Evolutionary conservation across 1,284 basidiomycete species (phyloP).

Genomic region (Ceratobasidium papillatum): DNA sequence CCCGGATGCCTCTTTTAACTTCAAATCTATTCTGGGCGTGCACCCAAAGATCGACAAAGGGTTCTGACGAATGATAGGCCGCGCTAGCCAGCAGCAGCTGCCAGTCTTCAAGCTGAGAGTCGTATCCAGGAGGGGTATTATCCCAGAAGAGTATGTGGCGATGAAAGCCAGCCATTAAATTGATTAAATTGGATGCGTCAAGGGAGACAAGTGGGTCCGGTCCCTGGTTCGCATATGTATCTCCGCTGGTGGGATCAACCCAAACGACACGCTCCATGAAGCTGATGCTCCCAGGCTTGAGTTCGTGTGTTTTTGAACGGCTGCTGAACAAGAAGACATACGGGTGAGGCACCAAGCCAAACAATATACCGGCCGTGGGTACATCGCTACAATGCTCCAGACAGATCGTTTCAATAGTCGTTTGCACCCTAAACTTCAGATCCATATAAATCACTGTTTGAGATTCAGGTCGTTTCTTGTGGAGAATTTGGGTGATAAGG

Average conservation of each 20-base stretch:
- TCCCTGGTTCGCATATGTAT: neutral
- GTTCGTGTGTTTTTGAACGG: constrained; percentile 6
- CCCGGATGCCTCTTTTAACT: neutral
- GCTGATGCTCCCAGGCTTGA: neutral
- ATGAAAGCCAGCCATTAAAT: neutral
- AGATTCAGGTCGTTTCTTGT: neutral
- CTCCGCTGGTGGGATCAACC: constrained; percentile 18
- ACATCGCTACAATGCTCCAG: neutral
- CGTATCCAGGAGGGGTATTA: neutral
- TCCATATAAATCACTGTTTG: constrained; percentile 16
- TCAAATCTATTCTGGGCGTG: neutral
- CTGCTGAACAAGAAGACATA: constrained; percentile 7
- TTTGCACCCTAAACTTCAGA: neutral
- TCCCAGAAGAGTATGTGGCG: constrained; percentile 4
- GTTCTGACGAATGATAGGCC: neutral
- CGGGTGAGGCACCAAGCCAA: constrained; percentile 10
- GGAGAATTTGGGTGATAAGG: neutral
- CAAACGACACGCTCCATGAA: constrained; percentile 12
- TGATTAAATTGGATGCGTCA: neutral
- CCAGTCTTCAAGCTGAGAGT: constrained; percentile 40
- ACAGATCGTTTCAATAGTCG: neutral
- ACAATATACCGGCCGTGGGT: neutral
- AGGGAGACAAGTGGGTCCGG: neutral
- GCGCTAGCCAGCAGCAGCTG: neutral
- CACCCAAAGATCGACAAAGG: neutral